Evolutionary conservation across 805 yeast species (phyloP), one percentile per base, ranked within the genome.

Genomic region (Hanseniaspora lachancei): DNA sequence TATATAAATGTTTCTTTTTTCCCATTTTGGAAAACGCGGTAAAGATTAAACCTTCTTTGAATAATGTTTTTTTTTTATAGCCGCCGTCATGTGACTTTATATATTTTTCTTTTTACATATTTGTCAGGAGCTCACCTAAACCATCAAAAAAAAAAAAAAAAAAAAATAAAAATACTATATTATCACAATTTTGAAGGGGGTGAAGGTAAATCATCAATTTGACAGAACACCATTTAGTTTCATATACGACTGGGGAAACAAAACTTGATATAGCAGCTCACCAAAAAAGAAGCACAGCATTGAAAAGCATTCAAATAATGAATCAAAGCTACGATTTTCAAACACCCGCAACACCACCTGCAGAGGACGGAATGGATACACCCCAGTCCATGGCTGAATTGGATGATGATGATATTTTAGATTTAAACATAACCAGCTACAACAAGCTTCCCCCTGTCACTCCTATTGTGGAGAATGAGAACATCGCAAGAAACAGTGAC

Each of bases 301-400:
- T 20, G 5, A 35, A 40, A 49, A 5, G 34, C 29, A 36, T n/a
- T 34, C 12, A 21, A 40, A 47, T 18, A 16, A 24, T 23, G 49
- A n/a, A 39, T 9, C 27, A 36, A 13, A 24, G 39, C 12, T 20
- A n/a, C 24, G 55, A 46, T n/a, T 41, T 40, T n/a, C 40, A 50
- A 46, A 51, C 54, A 20, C 58, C 58, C 3, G 58, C 52, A 5
- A 56, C 58, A 23, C 58, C 58, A 15, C 47, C 51, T 4, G 54
- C 55, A 15, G 58, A 56, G 24, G 55, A 50, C 16, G 58, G 58
- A 9, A 39, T 46, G 15, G 53, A 29, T 10, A 54, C 57, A 16
- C 58, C 54, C 1, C 36, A 23, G 2, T 51, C 54, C 6, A 39
- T 56, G 20, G 55, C 58, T 9, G 58, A 56, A 42, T 29, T 56